These are phyloP conservation scores for Trametopsis cervina DNA, from an alignment of 768 basidiomycete species.

Conservation along the genomic window DNA sequence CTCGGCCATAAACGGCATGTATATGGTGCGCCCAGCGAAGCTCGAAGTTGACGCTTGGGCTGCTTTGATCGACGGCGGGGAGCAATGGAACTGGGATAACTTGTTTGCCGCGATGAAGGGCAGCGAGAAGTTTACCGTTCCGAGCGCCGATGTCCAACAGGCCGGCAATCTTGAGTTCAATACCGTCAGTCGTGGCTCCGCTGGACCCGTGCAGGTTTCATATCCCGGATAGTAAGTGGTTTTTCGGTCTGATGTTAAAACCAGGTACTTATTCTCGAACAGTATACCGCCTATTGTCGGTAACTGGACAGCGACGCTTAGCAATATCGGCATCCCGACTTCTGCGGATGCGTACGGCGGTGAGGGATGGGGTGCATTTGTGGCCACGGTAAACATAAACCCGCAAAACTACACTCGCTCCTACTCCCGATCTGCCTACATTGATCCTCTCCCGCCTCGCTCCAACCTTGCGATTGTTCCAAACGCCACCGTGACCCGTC, in stretches of 20 bases:
- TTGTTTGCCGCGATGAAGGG: constrained; percentile 41
- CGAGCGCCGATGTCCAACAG: constrained; percentile 31
- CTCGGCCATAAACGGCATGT: constrained; percentile 65
- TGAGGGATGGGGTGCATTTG: constrained; percentile 41
- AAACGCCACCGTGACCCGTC: constrained; percentile 50
- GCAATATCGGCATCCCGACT: constrained; percentile 35
- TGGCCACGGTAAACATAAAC: constrained; percentile 56
- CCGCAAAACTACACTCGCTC: constrained; percentile 56
- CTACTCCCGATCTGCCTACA: constrained; percentile 58
- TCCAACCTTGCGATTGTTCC: constrained; percentile 58
- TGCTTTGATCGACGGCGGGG: constrained; percentile 31
- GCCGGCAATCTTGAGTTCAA: constrained; percentile 40
- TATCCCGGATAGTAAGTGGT: constrained; percentile 47
- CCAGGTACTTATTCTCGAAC: background rate
- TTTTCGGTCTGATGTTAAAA: background rate
- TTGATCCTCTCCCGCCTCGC: constrained; percentile 57
- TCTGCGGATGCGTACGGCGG: constrained; percentile 40
- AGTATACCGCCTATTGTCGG: constrained; percentile 45
- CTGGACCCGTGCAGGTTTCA: constrained; percentile 41
- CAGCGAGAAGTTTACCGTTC: constrained; percentile 51
- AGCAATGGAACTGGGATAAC: constrained; percentile 40
- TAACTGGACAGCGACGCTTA: constrained; percentile 49
- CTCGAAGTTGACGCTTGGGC: constrained; percentile 43
- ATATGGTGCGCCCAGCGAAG: constrained; percentile 47
- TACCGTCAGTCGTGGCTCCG: constrained; percentile 39